Percentiles rank a stretch among this genome's conserved stretches.
Evolutionary conservation across 352 stramenopile genomes (phyloP).

Genomic region (Phytophthora nicotianae): DNA sequence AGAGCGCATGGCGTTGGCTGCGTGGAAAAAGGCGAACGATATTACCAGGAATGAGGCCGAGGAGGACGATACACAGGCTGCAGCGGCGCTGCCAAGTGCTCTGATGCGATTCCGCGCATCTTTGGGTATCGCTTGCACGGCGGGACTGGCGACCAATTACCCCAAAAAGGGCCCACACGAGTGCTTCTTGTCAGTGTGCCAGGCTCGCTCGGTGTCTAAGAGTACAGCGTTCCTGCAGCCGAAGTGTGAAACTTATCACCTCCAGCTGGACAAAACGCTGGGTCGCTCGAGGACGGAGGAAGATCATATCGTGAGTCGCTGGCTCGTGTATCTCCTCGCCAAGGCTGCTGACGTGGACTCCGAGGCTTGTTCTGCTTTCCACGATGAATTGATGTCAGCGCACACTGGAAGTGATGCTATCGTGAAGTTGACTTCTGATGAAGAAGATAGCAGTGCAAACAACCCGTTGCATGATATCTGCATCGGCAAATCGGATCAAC

Average conservation of each 20-base stretch:
- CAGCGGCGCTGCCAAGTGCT: slow-evolving; percentile 27
- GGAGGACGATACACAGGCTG: slow-evolving; percentile 25
- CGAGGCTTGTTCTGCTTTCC: slow-evolving; percentile 33
- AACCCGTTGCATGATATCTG: slow-evolving; percentile 43
- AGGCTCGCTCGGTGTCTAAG: slow-evolving; percentile 13
- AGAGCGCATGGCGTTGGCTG: slow-evolving; percentile 63
- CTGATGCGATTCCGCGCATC: slow-evolving; percentile 43
- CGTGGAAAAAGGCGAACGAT: slow-evolving; percentile 51
- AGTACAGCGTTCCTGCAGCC: slow-evolving; percentile 22
- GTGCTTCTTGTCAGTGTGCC: slow-evolving; percentile 73
- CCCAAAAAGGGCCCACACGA: slow-evolving; percentile 66
- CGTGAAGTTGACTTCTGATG: slow-evolving; percentile 14
- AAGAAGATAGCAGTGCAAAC: not conserved
- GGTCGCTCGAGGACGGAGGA: slow-evolving; percentile 61
- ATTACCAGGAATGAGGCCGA: slow-evolving; percentile 43
- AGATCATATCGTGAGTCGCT: slow-evolving; percentile 70
- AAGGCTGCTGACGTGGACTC: slow-evolving; percentile 46
- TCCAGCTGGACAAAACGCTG: slow-evolving; percentile 70
- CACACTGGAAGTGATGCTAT: slow-evolving; percentile 41
- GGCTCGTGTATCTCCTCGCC: slow-evolving; percentile 71
- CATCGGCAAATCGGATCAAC: slow-evolving; percentile 11
- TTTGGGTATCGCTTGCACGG: slow-evolving; percentile 76
- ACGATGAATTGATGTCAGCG: slow-evolving; percentile 35
- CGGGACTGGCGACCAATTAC: slow-evolving; percentile 68
- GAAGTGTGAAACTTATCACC: slow-evolving; percentile 58